Evolutionary conservation across 805 yeast genomes (phyloP), one percentile per base, ranked within the genome.

Genomic region (Lipomyces orientalis): DNA sequence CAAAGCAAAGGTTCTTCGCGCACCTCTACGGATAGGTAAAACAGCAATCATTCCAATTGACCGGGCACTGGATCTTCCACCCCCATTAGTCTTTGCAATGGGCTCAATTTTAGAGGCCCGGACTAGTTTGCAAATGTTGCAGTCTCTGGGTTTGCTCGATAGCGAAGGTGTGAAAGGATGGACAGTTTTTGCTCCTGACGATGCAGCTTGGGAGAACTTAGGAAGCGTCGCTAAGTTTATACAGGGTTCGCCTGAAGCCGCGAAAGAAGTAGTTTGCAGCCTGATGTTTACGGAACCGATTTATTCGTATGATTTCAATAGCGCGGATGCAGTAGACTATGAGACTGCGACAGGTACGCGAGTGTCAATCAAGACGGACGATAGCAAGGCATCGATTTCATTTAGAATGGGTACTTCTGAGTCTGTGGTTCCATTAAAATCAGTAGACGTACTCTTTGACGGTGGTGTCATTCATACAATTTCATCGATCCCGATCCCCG

Each of bases 391-490:
- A 49, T 31, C 39, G 4, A 60, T 66, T 14, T 29, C 19, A 16
- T 56, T 61, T 54, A 43, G 54, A 0, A 46, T 60, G 19, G 61
- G 65, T 5, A 35, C 46, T 22, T 1, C 16, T 12, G 63, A 65
- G 51, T 6, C 29, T 10, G 43, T 33, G 12, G 49, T 55, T 12
- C 33, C 49, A 12, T 29, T 60, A 19, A 52, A 22, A n/a, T 59
- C 52, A 3, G 6, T 52, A 14, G 69, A 69, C 49, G 25, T 67
- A 39, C 62, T 69, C 12, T 66, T 62, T 49, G 61, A 46, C 3
- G 59, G 66, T 16, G 72, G 71, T 14, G 72, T 69, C 14, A 46
- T 68, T 14, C 72, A 69, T 25, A 29, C 64, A 5, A 37, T 69
- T 43, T 25, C 35, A 7, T 22, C 58, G n/a, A 61, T 69, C 9